Conservation (phyloP, 2,329 filamentous ascomycete genomes). For the Ilyonectria destructans region DNA sequence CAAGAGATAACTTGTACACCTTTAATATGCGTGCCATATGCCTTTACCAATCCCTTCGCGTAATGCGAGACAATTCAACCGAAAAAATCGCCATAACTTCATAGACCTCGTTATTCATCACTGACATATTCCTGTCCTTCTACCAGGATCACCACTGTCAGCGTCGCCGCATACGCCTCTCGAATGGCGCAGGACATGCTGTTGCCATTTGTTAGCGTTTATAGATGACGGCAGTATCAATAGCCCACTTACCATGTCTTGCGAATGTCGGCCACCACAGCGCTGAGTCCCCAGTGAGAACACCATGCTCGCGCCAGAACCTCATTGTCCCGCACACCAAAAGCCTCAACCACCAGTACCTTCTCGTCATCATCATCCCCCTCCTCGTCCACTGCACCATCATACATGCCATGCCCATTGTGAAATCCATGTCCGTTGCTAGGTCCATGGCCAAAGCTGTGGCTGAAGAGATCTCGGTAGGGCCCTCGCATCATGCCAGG, state of each 20-base stretch:
- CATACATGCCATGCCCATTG: slow-evolving; percentile 37
- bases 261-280: slow-evolving; percentile 78
- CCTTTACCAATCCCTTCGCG: slow-evolving; percentile 18
- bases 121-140: slow-evolving; percentile 64
- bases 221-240: background rate
- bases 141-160: slow-evolving; percentile 81
- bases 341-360: slow-evolving; percentile 81
- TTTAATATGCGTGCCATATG: background rate
- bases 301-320: slow-evolving; percentile 85
- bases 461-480: slow-evolving; percentile 46
- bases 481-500: slow-evolving; percentile 49
- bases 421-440: slow-evolving; percentile 35
- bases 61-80: slow-evolving; percentile 18
- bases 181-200: slow-evolving; percentile 82
- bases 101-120: slow-evolving; percentile 56
- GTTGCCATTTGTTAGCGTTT: slow-evolving; percentile 14
- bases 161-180: slow-evolving; percentile 81
- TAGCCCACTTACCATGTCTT: slow-evolving; percentile 73
- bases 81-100: slow-evolving; percentile 41
- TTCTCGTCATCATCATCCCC: slow-evolving; percentile 72
- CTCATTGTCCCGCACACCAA: slow-evolving; percentile 83
- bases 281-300: slow-evolving; percentile 81
- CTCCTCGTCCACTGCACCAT: slow-evolving; percentile 34
- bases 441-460: slow-evolving; percentile 43
- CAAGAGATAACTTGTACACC: background rate